Base-by-base conservation (phyloP, 306 rosid genomes). In the Corylus avellana region DNA sequence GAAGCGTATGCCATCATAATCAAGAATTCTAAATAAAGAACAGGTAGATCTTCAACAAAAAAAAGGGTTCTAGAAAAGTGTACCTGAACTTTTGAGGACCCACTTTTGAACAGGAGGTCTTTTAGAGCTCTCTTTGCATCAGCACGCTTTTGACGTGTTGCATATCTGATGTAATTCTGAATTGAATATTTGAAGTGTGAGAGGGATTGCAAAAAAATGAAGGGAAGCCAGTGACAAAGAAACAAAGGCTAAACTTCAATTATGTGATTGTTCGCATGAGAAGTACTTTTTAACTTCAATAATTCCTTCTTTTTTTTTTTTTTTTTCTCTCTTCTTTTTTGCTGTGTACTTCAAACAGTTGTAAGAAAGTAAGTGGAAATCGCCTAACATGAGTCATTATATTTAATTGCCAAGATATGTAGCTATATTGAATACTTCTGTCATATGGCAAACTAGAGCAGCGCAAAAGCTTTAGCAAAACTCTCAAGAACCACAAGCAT, bases 71-170 rank as follows among this genome's bases (percentile, higher is more conserved):
- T 63, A 49, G 54, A 75, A 75, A 75, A 78, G 51, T 76, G 70
- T 87, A 87, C 93, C 92, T 58, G 84, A 77, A 85, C 51, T 72
- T 77, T 85, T 35, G 91, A 82, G 85, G 88, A 71, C 49, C 97
- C 98, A 79, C 86, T 75, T 74, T 74, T 90, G 85, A 78, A 87
- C 73, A 92, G 93, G 68, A 92, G 93, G 88, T 82, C 76, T 72
- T 95, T 91, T 61, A 92, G 81, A 54, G 97, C 98, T 89, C 89
- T 95, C 89, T 92, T 92, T 74, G 97, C 76, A 82, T 95, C 98
- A 70, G 93, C 90, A 73, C 93, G 98, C 87, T 85, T 95, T 80
- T 95, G 88, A 80, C 89, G 97, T 59, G 84, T 84, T 74, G 86
- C 85, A 73, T 63, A 87, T 79, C 91, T 88, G 79, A 95, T 55